Percentiles rank a stretch among this genome's conserved stretches.
These are phyloP conservation scores for Auxenochlorella pyrenoidosa DNA, from an alignment of 139 green algal genomes.

Conservation along the genomic window DNA sequence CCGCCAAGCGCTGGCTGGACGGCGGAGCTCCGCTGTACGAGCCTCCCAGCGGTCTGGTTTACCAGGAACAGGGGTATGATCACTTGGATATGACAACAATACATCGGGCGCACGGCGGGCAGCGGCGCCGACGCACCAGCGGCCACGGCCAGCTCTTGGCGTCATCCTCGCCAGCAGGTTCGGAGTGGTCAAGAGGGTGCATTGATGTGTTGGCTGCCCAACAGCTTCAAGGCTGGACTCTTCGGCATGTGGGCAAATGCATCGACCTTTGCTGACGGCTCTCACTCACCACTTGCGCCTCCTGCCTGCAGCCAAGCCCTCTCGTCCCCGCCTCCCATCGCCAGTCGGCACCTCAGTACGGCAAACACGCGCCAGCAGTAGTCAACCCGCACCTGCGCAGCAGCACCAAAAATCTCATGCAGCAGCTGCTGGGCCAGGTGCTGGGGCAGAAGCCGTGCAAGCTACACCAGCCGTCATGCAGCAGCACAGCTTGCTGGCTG, in stretches of 20 bases:
- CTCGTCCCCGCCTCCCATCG: neutral
- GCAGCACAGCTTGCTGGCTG: neutral
- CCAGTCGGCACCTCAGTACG: neutral
- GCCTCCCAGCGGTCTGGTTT: neutral
- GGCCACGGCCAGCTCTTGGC: neutral
- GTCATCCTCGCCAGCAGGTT: no score
- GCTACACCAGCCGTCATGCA: neutral
- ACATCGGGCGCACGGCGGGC: neutral
- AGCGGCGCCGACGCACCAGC: neutral
- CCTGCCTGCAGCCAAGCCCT: neutral
- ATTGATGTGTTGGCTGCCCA: no score
- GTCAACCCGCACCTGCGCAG: neutral
- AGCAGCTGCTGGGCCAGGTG: neutral
- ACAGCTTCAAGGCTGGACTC: no score
- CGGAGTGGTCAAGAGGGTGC: no score
- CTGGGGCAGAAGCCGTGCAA: neutral
- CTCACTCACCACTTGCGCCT: neutral
- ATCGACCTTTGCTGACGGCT: no score
- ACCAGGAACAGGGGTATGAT: neutral
- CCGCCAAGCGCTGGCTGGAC: constrained; percentile 4
- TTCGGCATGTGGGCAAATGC: no score
- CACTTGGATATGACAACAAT: neutral
- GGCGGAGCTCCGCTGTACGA: neutral
- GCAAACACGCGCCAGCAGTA: neutral
- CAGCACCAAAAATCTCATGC: neutral